A percentile compares a stretch with the other conserved stretches of the same genome.
Conservation (phyloP, 495 filamentous ascomycete genomes). For the Neurospora sp. region DNA sequence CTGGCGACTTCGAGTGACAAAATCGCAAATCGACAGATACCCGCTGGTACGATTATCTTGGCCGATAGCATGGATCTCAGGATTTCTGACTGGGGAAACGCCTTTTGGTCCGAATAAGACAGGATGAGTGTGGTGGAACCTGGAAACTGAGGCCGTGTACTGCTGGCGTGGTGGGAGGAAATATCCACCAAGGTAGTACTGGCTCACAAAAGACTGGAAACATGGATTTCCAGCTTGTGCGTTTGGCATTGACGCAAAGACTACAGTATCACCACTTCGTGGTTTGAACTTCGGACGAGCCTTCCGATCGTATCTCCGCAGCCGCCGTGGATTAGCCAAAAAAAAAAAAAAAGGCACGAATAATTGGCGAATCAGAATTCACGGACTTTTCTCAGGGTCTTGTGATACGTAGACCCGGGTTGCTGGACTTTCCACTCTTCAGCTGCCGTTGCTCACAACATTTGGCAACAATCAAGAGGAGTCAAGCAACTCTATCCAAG, state of each 20-base stretch:
- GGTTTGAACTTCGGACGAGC: background rate
- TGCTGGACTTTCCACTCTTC: background rate
- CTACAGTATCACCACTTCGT: background rate
- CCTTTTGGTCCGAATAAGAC: background rate
- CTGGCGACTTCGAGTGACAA: background rate
- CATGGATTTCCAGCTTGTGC: background rate
- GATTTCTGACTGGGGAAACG: background rate
- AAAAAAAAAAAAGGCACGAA: background rate
- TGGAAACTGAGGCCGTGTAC: background rate
- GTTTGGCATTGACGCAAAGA: background rate
- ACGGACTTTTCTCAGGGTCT: background rate
- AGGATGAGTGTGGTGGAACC: background rate
- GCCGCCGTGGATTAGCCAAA: background rate
- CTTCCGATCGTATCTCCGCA: background rate
- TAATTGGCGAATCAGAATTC: background rate
- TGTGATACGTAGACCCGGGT: background rate
- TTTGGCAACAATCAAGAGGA: background rate
- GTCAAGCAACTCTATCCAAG: background rate
- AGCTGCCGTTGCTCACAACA: background rate
- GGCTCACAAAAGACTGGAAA: background rate
- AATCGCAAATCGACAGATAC: background rate
- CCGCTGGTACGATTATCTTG: background rate
- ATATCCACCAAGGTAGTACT: background rate
- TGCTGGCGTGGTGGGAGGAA: background rate
- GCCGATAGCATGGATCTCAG: background rate